These are phyloP conservation scores for Rhodocollybia butyracea DNA, from an alignment of 768 basidiomycete species.

Conservation along the genomic window DNA sequence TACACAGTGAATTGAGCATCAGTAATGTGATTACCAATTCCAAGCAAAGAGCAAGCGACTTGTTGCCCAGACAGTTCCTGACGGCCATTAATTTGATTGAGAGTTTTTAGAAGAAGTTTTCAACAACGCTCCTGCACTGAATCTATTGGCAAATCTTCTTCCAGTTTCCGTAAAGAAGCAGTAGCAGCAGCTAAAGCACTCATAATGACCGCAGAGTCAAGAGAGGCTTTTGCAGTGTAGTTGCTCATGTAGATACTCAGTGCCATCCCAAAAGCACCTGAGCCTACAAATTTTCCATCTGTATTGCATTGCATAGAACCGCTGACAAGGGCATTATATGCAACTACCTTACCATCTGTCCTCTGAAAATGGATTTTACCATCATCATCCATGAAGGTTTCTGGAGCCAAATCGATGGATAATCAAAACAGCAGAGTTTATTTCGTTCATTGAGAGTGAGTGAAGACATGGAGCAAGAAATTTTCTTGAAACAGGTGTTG, in stretches of 20 bases:
- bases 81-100: neutral
- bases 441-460: slow-evolving; percentile 8
- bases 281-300: slow-evolving; percentile 6
- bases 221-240: neutral
- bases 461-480: neutral
- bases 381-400: neutral
- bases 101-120: neutral
- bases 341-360: neutral
- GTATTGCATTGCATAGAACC: slow-evolving; percentile 4
- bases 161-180: neutral
- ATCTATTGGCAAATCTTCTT: neutral
- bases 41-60: neutral
- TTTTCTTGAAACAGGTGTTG: slow-evolving; percentile 11
- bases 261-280: slow-evolving; percentile 5
- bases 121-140: neutral
- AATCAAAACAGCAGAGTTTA: slow-evolving; percentile 6
- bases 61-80: slow-evolving; percentile 1
- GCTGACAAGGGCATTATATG: neutral
- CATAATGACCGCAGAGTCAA: neutral
- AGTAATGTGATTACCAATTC: neutral
- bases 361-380: neutral
- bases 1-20: neutral
- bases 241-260: slow-evolving; percentile 4
- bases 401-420: neutral
- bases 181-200: neutral